Evolutionary conservation across 441 rosid species (phyloP).

Genomic region (Cnidoscolus chayamansa): DNA sequence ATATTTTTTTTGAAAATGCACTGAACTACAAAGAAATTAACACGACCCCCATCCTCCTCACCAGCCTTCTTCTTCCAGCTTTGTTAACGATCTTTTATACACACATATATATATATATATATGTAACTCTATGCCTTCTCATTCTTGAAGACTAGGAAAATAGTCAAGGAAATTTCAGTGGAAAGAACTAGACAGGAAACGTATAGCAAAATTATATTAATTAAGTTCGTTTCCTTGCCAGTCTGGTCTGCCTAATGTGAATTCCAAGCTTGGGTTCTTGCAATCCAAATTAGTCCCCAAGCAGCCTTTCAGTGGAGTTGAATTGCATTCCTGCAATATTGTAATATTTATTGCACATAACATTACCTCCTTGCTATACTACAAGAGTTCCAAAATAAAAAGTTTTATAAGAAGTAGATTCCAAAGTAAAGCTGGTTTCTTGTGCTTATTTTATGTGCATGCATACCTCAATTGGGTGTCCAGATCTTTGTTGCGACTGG

Average conservation of each 20-base stretch:
- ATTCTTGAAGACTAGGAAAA: conserved; percentile 11
- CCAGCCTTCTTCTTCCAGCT: background rate
- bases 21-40: background rate
- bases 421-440: background rate
- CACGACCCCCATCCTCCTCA: background rate
- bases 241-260: conserved; percentile 76
- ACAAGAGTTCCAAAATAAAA: background rate
- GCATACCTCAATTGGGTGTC: conserved; percentile 22
- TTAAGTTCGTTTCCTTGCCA: conserved; percentile 53
- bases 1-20: background rate
- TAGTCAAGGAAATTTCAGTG: background rate
- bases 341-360: background rate
- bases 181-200: background rate
- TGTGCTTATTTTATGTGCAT: background rate
- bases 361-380: background rate
- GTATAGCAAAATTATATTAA: conserved; percentile 13
- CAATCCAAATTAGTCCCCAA: conserved; percentile 29
- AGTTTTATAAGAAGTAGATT: background rate
- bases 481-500: conserved; percentile 20
- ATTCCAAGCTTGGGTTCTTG: conserved; percentile 69
- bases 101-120: background rate
- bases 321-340: conserved; percentile 35
- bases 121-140: conserved; percentile 15
- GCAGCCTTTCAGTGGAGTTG: conserved; percentile 27
- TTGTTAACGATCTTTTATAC: background rate